Evolutionary conservation across 805 yeast species (phyloP).

Genomic region (Kodamaea neixiangensis): DNA sequence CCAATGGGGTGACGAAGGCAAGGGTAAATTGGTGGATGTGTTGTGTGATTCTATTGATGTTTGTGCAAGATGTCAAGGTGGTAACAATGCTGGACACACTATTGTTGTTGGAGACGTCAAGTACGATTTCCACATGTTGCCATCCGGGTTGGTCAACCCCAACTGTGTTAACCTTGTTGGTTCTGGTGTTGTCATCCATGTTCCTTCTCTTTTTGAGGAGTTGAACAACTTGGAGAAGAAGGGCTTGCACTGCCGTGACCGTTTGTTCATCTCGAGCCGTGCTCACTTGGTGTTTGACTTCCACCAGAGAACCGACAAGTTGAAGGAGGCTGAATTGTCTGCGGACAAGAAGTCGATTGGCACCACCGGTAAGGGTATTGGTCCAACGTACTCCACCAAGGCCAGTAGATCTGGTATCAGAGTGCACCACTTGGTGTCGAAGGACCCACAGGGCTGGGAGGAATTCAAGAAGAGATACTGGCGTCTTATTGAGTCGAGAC

Average conservation of each 20-base stretch:
- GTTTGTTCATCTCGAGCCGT: constrained; percentile 87
- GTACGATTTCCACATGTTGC: constrained; percentile 98
- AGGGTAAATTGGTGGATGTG: constrained; percentile 94
- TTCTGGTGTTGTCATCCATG: constrained; percentile 93
- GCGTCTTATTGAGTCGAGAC: constrained; percentile 78
- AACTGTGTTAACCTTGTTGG: constrained; percentile 89
- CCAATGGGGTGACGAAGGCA: constrained; percentile 99
- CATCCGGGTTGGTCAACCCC: constrained; percentile 95
- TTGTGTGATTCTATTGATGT: constrained; percentile 94
- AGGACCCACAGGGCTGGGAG: constrained; percentile 89
- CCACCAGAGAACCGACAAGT: constrained; percentile 95
- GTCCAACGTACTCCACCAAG: constrained; percentile 96
- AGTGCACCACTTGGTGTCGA: constrained; percentile 91
- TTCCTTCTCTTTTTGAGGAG: constrained; percentile 90
- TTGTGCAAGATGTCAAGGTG: constrained; percentile 98
- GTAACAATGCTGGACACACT: constrained; percentile 99
- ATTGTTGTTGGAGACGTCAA: constrained; percentile 86
- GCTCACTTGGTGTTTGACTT: constrained; percentile 97
- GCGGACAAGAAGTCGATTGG: constrained; percentile 85
- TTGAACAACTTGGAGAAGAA: constrained; percentile 76
- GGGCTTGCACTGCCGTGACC: constrained; percentile 73
- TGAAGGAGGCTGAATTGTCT: constrained; percentile 89
- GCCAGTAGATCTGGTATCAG: constrained; percentile 96
- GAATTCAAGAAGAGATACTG: constrained; percentile 79
- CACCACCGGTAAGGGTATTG: constrained; percentile 98